These are phyloP conservation scores for Apiosordaria backusii DNA, from an alignment of 495 filamentous ascomycete species.

Conservation along the genomic window DNA sequence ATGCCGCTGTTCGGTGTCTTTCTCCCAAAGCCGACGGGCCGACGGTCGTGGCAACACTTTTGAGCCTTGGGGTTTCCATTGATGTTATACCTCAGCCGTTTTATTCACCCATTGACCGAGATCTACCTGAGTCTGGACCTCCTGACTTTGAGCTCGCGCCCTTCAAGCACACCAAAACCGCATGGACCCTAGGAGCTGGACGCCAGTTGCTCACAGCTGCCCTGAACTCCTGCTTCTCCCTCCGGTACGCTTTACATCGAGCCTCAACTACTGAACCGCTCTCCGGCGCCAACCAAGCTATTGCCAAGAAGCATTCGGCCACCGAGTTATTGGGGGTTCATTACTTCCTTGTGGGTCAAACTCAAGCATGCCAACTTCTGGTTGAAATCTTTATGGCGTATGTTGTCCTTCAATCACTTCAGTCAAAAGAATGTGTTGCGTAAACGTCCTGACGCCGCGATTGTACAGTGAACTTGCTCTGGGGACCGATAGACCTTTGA, in stretches of 20 bases:
- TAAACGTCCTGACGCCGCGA: not conserved
- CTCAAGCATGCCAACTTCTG: not conserved
- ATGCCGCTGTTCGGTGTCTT: not conserved
- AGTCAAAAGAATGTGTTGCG: too few relatives aligned
- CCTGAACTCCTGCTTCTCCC: not conserved
- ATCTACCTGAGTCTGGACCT: not conserved
- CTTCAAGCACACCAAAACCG: not conserved
- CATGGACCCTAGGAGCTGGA: not conserved
- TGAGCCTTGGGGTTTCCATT: not conserved
- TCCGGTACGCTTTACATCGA: not conserved
- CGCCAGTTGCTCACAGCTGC: not conserved
- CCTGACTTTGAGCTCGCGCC: not conserved
- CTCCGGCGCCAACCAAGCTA: not conserved
- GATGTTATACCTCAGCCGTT: not conserved
- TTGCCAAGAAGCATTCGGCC: not conserved
- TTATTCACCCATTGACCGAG: not conserved
- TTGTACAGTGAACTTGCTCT: not conserved
- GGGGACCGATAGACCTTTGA: conserved; percentile 27
- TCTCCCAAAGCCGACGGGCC: not conserved
- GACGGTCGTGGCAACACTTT: not conserved
- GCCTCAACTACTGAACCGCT: not conserved
- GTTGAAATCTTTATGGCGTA: conserved; percentile 1
- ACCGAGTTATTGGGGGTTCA: not conserved
- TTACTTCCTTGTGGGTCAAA: conserved; percentile 5
- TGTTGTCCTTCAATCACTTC: conserved; percentile 27